Percentiles rank a stretch among this genome's conserved stretches.
Conservation (phyloP, 768 basidiomycete species). For the Kwoniella botswanensis region DNA sequence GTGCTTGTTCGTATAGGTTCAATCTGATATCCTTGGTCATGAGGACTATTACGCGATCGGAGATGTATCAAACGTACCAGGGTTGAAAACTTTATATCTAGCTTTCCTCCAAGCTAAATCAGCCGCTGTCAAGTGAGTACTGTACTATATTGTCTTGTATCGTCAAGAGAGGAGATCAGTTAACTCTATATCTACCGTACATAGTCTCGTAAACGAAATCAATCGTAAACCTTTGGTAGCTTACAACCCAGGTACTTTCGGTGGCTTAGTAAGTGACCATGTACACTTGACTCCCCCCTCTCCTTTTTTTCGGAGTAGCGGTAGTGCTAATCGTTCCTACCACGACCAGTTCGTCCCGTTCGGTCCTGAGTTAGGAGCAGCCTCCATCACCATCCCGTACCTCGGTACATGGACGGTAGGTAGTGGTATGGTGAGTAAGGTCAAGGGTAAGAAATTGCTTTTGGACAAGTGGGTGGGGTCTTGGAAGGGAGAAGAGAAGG, state of each 20-base stretch:
- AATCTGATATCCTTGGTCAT: conserved; percentile 17
- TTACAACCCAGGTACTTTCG: conserved; percentile 68
- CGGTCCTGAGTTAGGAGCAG: conserved; percentile 31
- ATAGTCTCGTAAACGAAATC: conserved; percentile 39
- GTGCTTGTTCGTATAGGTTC: conserved; percentile 20
- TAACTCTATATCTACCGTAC: too few relatives aligned
- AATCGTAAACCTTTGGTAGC: conserved; percentile 27
- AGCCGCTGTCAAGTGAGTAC: conserved; percentile 39
- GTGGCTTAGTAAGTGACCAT: conserved; percentile 74
- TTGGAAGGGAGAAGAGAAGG: conserved; percentile 62
- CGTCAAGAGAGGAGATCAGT: too few relatives aligned
- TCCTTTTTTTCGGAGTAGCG: not conserved
- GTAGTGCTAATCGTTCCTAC: not conserved
- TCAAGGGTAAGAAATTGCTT: conserved; percentile 82
- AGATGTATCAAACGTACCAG: conserved; percentile 43
- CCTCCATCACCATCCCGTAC: conserved; percentile 57
- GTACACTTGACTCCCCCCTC: not conserved
- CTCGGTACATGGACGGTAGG: conserved; percentile 93
- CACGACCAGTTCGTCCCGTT: conserved; percentile 35
- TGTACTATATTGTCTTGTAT: not conserved
- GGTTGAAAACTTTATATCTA: conserved; percentile 42
- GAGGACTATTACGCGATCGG: conserved; percentile 52
- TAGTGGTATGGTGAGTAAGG: conserved; percentile 91
- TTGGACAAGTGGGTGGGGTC: conserved; percentile 72
- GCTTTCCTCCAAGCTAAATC: conserved; percentile 31